Base-by-base conservation (phyloP, 805 yeast genomes). In the Ogataea dorogensis region DNA sequence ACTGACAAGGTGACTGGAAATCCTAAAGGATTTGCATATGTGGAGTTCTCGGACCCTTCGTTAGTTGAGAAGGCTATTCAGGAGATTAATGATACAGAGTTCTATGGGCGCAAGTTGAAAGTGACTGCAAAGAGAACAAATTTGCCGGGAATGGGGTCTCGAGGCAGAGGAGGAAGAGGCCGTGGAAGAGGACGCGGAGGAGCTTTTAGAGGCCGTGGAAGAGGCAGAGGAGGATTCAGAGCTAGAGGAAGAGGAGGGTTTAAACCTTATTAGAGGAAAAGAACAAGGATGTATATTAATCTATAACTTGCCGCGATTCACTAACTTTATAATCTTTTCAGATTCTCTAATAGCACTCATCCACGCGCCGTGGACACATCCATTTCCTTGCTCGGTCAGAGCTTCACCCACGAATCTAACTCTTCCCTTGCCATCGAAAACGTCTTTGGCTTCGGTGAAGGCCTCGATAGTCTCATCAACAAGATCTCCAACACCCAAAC, bases 21-120 rank as follows among this genome's bases (percentile, higher is more conserved):
- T 44, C 93, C 96, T 28, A 82, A 82, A 60, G 96, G 96, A 1
- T 86, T 72, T 63, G 95, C 95, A 2, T 87, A 86, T 58, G 71
- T 87, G 44, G 96, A 87, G 58, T 87, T 86, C 54, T 73, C 79
- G n/a, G 83, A 75, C 51, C 72, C 76, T 9, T 68, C 70, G n/a
- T 68, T 72, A 9, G 88, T 85, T 5, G 65, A 73, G 13, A 68
- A 72, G 42, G 94, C 95, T 1, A 67, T 86, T 27, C 65, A 71
- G 11, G 42, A 47, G 32, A 64, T 81, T 43, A 78, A 85, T 51
- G 91, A 82, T 19, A 65, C 81, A 1, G 63, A 67, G 17, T 79
- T 87, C 54, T 69, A 77, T 48, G 89, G 83, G 16, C 70, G 95
- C 40, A 75, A 73, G 43, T 65, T 87, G 49, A 85, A 81, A 56